A percentile compares a stretch with the other conserved stretches of the same genome.
phyloP scores from a whole-genome alignment of 345 rosid genomes.

The Eucalyptus marginata region DNA sequence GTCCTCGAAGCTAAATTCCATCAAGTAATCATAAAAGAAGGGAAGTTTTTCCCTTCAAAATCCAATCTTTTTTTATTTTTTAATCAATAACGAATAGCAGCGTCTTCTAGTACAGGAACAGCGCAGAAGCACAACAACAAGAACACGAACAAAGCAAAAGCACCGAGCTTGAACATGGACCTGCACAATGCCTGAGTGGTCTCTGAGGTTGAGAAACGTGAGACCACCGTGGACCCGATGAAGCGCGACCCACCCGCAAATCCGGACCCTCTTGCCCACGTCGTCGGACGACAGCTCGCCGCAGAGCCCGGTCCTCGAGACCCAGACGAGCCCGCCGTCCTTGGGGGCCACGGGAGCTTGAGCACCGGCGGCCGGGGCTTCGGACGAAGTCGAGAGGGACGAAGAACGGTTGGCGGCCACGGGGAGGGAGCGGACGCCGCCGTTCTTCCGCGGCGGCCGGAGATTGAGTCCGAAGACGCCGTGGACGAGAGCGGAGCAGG shows the following conservation, averaged over 20 bases:
- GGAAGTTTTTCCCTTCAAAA: not conserved
- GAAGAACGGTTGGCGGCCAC: not conserved
- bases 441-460: not conserved
- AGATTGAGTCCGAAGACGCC: not conserved
- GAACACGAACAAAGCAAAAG: not conserved
- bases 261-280: conserved; percentile 71
- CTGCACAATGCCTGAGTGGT: conserved; percentile 94
- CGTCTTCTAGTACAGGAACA: not conserved
- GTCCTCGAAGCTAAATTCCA: not conserved
- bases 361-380: conserved; percentile 3
- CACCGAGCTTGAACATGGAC: conserved; percentile 5
- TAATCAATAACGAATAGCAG: not conserved
- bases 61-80: not conserved
- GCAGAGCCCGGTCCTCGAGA: conserved; percentile 49
- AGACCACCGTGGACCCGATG: conserved; percentile 89
- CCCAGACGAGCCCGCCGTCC: conserved; percentile 45
- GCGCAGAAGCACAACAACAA: not conserved
- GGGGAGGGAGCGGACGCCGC: not conserved
- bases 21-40: not conserved
- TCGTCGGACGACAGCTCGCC: conserved; percentile 54
- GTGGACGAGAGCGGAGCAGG: conserved; percentile 21
- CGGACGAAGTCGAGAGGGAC: not conserved
- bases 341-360: not conserved
- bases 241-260: conserved; percentile 96
- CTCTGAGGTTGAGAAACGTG: conserved; percentile 88